Evolutionary conservation across 805 yeast genomes (phyloP), one percentile per base, ranked within the genome.

Genomic region (Kazachstania taianensis): DNA sequence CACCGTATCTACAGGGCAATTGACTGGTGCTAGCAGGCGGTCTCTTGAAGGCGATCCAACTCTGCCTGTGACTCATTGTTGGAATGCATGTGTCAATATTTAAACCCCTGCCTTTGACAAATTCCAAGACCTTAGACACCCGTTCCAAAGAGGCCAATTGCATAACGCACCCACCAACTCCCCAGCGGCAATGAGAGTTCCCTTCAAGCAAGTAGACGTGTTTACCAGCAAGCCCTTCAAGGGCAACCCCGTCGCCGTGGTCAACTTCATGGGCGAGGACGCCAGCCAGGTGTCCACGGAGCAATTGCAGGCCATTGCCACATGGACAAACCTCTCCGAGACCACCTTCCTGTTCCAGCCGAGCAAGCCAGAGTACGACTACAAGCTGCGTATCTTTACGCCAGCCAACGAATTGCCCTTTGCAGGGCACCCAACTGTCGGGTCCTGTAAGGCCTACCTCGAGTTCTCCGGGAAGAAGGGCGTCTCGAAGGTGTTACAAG

Each of bases 371-470:
- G 45, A 48, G 5, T 72, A 70, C 4, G 70, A 69, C 48, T 75
- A 73, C 50, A 58, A 50, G 36, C 53, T 73, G 5, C 55, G 77
- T 22, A 74, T 75, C 3, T 74, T 72, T 47, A 59, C 70, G 0
- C 70, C 75, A 2, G 41, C 28, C 2, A 28, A 30, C 3, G 80
- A 75, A 44, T 47, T 75, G 17, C 76, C 77, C 6, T 75, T 74
- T 57, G 80, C 81, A 1, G 81, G 81, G 5, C 81, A 75, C 44
- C 81, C 81, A 3, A 74, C 78, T 0, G 44, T 74, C 22, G 81
- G 80, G 4, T 56, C 74, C 1, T 63, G 69, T 31, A 58, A 52
- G 45, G 74, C 75, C 1, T 56, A 60, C n/a, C 35, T 68, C 15
- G 69, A 70, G 41, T 55, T 58, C 14, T 53, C 62, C 4, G 50